Base-by-base conservation (phyloP, 345 rosid species). In the Corymbia maculata region DNA sequence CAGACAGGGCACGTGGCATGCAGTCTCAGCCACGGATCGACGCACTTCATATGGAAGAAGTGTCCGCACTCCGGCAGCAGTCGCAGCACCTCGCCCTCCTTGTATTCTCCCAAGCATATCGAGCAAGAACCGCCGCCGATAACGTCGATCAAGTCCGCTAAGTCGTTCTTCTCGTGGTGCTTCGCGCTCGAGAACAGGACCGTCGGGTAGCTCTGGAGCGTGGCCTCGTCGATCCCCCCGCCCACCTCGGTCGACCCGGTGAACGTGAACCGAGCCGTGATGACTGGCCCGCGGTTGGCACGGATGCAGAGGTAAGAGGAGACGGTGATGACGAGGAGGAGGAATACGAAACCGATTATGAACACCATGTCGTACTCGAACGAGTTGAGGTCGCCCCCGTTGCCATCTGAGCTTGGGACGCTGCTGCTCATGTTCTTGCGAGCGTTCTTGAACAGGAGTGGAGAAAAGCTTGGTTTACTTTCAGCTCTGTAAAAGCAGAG, bases 21-120 rank as follows among this genome's bases (percentile, higher is more conserved):
- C 85, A 49, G 7, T 85, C 89, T 87, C 53, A 89, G 89, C 90
- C 90, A 89, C 68, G 85, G 88, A 52, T 87, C 90, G 28, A 89
- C 85, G 26, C 90, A 89, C 90, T 22, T 66, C 84, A 52, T 86
- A 30, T 89, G 90, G 90, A 89, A 89, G 52, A 84, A 26, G 85
- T 89, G 90, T 21, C 88, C 87, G 61, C 90, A 89, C 47, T 51
- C 84, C 17, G 88, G 90, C 87, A 87, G 49, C 88, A 36, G 26
- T 8, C 90, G 87, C 57, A 89, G 85, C 28, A 42, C 36, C 44
- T 87, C 90, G 24, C 86, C 10, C 68, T 89, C 87, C 68, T 64
- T 85, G 70, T 86, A 87, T 19, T 89, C 90, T 45, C 52, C 90
- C 86, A 89, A 51, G 84, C 90, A 89, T 12, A 89, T 89, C n/a